A percentile compares a stretch with the other conserved stretches of the same genome.
Evolutionary conservation across 2,329 filamentous ascomycete genomes (phyloP).

Genomic region (Ophiostoma montium): DNA sequence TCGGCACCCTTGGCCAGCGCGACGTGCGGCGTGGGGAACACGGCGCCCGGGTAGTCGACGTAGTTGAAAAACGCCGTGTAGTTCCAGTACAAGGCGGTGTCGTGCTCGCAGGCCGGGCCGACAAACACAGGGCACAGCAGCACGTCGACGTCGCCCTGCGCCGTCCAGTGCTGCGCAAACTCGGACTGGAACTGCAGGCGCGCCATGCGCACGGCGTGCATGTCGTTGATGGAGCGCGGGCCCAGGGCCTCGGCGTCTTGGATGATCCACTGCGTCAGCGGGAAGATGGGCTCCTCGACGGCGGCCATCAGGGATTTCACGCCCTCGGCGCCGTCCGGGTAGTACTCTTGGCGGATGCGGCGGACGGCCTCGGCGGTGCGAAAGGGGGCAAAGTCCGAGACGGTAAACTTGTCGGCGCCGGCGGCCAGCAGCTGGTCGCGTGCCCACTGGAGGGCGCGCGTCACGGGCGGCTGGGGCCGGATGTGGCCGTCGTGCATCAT

Average conservation of each 20-base stretch:
- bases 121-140: slow-evolving; percentile 1
- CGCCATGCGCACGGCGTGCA: slow-evolving; percentile 1
- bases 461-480: slow-evolving; percentile 44
- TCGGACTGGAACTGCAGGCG: background rate
- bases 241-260: slow-evolving; percentile 1
- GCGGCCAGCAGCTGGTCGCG: slow-evolving; percentile 25
- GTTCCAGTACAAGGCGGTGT: background rate
- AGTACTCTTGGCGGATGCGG: slow-evolving; percentile 1
- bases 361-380: background rate
- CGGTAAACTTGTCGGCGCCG: slow-evolving; percentile 30
- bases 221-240: background rate
- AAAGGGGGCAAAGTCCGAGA: slow-evolving; percentile 4
- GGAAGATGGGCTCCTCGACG: background rate
- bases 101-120: background rate
- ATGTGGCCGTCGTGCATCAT: slow-evolving; percentile 22
- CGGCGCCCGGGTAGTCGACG: background rate
- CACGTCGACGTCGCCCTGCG: slow-evolving; percentile 1
- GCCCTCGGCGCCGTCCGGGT: background rate
- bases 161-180: slow-evolving; percentile 1
- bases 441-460: slow-evolving; percentile 36
- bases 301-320: background rate
- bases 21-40: background rate
- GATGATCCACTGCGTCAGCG: slow-evolving; percentile 1
- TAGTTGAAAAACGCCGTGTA: slow-evolving; percentile 2
- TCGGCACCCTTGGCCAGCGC: background rate